Evolutionary conservation across 352 stramenopile genomes (phyloP).

Genomic region (Globisporangium megalacanthum): DNA sequence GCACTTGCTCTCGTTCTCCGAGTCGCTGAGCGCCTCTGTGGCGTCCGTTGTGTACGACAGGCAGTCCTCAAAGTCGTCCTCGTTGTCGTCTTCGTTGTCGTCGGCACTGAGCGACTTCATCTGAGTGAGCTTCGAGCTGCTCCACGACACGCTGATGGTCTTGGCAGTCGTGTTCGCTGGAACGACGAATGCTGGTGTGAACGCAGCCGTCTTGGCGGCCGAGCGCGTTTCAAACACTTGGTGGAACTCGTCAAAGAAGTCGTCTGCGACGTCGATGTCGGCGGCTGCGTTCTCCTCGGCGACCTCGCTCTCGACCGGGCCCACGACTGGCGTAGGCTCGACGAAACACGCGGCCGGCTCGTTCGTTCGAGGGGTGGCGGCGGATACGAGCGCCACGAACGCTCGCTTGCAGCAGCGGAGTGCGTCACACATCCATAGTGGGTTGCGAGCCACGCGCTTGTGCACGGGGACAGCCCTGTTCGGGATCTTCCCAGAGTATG

Average conservation of each 20-base stretch:
- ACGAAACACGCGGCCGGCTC: background rate
- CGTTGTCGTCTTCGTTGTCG: conserved; percentile 6
- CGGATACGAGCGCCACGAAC: conserved; percentile 7
- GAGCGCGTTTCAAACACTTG: conserved; percentile 9
- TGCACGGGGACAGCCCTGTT: background rate
- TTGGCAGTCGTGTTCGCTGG: conserved; percentile 2
- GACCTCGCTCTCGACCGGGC: background rate
- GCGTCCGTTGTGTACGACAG: conserved; percentile 42
- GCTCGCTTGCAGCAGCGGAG: conserved; percentile 10
- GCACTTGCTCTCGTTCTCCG: conserved; percentile 16
- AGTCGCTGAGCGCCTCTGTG: conserved; percentile 42
- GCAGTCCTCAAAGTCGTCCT: conserved; percentile 25
- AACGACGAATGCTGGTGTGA: conserved; percentile 1
- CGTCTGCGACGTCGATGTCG: background rate
- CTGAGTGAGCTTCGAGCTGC: conserved; percentile 3
- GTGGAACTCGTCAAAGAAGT: conserved; percentile 15
- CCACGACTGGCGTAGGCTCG: conserved; percentile 2
- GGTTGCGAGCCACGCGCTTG: background rate
- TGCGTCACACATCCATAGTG: conserved; percentile 3
- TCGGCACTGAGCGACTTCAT: conserved; percentile 7
- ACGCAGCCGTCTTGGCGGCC: conserved; percentile 2
- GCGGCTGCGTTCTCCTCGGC: background rate
- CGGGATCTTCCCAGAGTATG: background rate
- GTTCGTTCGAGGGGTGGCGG: background rate
- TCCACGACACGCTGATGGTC: background rate